A percentile compares a stretch with the other conserved stretches of the same genome.
These are phyloP conservation scores for Pseudopyrenochaeta lycopersici DNA, from an alignment of 2,329 filamentous ascomycete species.

Conservation along the genomic window DNA sequence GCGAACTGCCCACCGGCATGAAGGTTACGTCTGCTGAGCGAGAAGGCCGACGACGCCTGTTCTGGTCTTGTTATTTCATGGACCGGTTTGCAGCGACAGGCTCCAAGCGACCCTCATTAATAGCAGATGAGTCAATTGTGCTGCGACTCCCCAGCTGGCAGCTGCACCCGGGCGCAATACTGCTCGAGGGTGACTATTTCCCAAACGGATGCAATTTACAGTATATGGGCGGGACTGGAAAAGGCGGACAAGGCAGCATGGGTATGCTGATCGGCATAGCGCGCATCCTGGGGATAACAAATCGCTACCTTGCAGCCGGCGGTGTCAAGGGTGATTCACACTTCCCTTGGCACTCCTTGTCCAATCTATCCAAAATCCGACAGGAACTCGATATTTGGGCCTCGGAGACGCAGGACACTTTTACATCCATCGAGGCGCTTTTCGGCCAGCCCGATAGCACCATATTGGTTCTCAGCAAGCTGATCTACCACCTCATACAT, in stretches of 20 bases:
- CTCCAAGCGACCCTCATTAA: slow-evolving; percentile 81
- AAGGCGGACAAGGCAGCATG: slow-evolving; percentile 76
- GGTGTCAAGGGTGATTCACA: slow-evolving; percentile 90
- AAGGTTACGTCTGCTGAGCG: slow-evolving; percentile 73
- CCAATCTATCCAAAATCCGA: slow-evolving; percentile 84
- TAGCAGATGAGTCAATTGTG: slow-evolving; percentile 78
- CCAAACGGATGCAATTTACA: slow-evolving; percentile 80
- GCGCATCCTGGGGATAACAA: slow-evolving; percentile 82
- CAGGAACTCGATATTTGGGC: slow-evolving; percentile 88
- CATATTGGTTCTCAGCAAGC: slow-evolving; percentile 80
- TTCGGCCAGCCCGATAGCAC: slow-evolving; percentile 83
- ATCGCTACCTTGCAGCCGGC: slow-evolving; percentile 82
- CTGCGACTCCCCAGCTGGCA: slow-evolving; percentile 80
- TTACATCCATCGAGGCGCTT: slow-evolving; percentile 76
- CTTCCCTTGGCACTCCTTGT: slow-evolving; percentile 89
- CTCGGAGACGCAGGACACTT: slow-evolving; percentile 79
- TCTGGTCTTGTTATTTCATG: slow-evolving; percentile 89
- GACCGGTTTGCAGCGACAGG: slow-evolving; percentile 85
- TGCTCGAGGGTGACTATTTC: slow-evolving; percentile 82
- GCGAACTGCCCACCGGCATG: slow-evolving; percentile 72
- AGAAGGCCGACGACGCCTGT: slow-evolving; percentile 80
- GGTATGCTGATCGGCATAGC: slow-evolving; percentile 87
- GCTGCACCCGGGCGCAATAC: slow-evolving; percentile 66
- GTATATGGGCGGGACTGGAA: slow-evolving; percentile 73
- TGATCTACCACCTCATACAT: slow-evolving; percentile 87